Base-by-base conservation (phyloP, 768 basidiomycete species). In the Collybia sordida region DNA sequence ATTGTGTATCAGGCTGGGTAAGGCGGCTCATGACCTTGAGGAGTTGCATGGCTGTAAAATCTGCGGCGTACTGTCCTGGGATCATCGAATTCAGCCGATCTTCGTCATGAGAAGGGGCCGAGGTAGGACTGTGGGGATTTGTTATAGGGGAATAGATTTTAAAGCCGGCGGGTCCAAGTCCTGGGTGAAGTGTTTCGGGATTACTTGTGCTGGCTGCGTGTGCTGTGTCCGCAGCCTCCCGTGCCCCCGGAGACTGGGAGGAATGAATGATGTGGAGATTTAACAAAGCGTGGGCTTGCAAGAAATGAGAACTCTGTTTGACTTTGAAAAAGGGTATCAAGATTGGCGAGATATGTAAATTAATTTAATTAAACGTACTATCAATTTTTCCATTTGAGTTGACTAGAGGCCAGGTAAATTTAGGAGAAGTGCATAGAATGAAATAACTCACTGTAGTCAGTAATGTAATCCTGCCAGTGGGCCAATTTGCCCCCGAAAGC, bases 181-280 rank as follows among this genome's bases (percentile, higher is more conserved):
- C 72, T 1, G 83, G 79, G 50, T 85, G 82, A 5, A 85, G 64
- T 4, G 82, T 73, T n/a, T 81, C 77, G 18, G 62, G 65, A 27
- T 65, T 71, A 59, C 68, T 71, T 48, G 66, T 68, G 45, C 72
- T 72, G 35, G 72, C 65, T 15, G 51, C 60, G 23, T 53, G 61
- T 56, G 65, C 52, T 55, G 66, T 67, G 47, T 60, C 64, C 24
- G 66, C 63, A 57, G 50, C 63, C 62, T 42, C 61, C 57, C 57
- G 59, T 18, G 63, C 64, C 3, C 69, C 64, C 0, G 77, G 62
- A 0, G 81, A 68, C 61, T 90, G 87, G 1, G 86, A 85, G 2
- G 89, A 86, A 58, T 93, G 90, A 45, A 93, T 88, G 64, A 93
- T 87, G 63, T 93, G 91, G 12, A 93, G 79, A 56, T 93, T 93